Evolutionary conservation across 2,329 filamentous ascomycete genomes (phyloP).

Genomic region (Colletotrichum sp.): DNA sequence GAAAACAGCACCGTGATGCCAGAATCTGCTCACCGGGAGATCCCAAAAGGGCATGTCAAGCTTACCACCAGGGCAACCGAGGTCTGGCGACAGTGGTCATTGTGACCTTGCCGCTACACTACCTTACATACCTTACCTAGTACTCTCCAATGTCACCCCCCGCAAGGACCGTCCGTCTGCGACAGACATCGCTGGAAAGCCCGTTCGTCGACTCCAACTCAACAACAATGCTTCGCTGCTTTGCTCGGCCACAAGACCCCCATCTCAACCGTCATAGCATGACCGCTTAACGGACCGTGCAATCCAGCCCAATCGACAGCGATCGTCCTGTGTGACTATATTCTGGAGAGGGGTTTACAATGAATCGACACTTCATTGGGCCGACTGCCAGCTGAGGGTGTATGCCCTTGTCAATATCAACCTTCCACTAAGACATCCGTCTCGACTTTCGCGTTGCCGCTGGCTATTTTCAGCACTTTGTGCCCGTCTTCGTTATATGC

Average conservation of each 20-base stretch:
- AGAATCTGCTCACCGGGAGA: neutral
- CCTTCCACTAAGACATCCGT: neutral
- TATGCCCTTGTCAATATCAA: neutral
- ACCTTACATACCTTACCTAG: no score
- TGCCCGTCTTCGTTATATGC: neutral
- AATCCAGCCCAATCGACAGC: neutral
- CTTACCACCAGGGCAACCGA: neutral
- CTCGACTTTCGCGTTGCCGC: neutral
- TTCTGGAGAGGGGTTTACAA: neutral
- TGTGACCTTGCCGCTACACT: neutral
- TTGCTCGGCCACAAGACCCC: neutral
- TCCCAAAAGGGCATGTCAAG: neutral
- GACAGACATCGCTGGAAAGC: neutral
- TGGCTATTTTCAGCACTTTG: neutral
- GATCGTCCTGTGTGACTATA: neutral
- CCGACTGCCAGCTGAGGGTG: neutral
- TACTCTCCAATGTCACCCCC: neutral
- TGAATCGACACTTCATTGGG: neutral
- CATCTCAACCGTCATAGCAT: neutral
- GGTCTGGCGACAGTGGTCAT: neutral
- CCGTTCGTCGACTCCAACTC: neutral
- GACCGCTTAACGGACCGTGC: neutral
- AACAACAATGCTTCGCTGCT: neutral
- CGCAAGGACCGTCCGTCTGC: constrained; percentile 8
- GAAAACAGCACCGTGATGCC: neutral